Evolutionary conservation across 257 asterid species (phyloP).

Genomic region (Capsicum pubescens): DNA sequence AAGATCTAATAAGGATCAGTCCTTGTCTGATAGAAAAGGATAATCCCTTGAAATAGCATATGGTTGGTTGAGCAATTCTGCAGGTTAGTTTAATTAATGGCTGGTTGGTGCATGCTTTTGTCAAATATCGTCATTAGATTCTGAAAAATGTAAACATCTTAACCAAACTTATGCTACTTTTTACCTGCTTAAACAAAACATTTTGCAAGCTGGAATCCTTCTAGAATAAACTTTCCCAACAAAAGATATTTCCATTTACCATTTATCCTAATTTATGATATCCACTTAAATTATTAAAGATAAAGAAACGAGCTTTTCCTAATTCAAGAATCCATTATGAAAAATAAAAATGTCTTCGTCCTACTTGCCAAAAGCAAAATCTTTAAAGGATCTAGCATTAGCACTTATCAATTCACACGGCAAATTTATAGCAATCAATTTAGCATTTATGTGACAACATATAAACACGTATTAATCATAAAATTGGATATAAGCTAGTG

Average conservation of each 20-base stretch:
- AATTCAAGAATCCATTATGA: conserved; percentile 22
- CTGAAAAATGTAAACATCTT: not conserved
- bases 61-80: conserved; percentile 13
- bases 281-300: not conserved
- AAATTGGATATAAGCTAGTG: conserved; percentile 32
- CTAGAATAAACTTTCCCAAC: not conserved
- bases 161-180: not conserved
- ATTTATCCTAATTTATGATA: conserved; percentile 7
- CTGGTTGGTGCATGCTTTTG: conserved; percentile 16
- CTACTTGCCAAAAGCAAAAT: conserved; percentile 35
- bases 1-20: not conserved
- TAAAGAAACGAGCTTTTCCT: not conserved
- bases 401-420: conserved; percentile 1
- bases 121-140: not conserved
- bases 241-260: not conserved
- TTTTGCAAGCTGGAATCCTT: conserved; percentile 31
- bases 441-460: conserved; percentile 38
- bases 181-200: not conserved
- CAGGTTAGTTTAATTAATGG: conserved; percentile 17
- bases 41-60: not conserved
- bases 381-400: not conserved
- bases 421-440: not conserved
- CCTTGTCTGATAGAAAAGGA: not conserved
- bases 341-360: conserved; percentile 25
- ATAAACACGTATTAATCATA: conserved; percentile 25